Percentiles rank a stretch among this genome's conserved stretches.
Evolutionary conservation across 2,329 filamentous ascomycete genomes (phyloP).

Genomic region (Phaeosphaeriaceae sp.): DNA sequence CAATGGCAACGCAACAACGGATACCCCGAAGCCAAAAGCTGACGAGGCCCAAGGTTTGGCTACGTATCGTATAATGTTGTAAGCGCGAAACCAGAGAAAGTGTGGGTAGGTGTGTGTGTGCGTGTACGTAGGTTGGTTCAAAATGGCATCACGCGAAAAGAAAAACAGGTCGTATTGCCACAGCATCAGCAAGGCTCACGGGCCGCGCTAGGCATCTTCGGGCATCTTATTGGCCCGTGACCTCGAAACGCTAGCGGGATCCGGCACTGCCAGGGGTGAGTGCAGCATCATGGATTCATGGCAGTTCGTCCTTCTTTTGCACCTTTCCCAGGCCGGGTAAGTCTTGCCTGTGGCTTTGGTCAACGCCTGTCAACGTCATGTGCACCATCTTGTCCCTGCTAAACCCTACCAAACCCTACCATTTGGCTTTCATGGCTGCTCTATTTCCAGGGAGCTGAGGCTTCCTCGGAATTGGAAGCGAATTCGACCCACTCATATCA

Average conservation of each 20-base stretch:
- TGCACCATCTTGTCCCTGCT: conserved; percentile 22
- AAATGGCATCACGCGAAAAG: conserved; percentile 1
- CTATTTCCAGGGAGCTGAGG: conserved; percentile 31
- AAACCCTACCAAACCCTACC: conserved; percentile 17
- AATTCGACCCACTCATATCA: conserved; percentile 34
- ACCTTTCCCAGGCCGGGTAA: conserved; percentile 33
- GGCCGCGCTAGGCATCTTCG: conserved; percentile 5
- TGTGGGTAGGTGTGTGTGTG: no score
- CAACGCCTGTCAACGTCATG: conserved; percentile 44
- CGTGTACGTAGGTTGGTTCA: no score
- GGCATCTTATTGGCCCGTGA: conserved; percentile 21
- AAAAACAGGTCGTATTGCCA: conserved; percentile 28
- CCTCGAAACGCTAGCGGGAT: conserved; percentile 27
- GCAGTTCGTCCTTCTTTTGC: conserved; percentile 26
- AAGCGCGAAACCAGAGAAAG: conserved; percentile 14
- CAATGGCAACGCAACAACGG: not conserved
- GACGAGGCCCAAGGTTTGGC: conserved; percentile 3
- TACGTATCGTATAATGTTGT: no score
- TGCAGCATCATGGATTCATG: conserved; percentile 20
- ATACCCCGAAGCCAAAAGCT: conserved; percentile 1
- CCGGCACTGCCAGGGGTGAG: conserved; percentile 22
- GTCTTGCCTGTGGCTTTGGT: conserved; percentile 30
- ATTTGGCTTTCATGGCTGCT: conserved; percentile 19
- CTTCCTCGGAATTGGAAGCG: conserved; percentile 23
- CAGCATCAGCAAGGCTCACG: conserved; percentile 27